Percentiles rank a stretch among this genome's conserved stretches.
These are phyloP conservation scores for Rubia peregrina DNA, from an alignment of 305 asterid genomes.

Conservation along the genomic window DNA sequence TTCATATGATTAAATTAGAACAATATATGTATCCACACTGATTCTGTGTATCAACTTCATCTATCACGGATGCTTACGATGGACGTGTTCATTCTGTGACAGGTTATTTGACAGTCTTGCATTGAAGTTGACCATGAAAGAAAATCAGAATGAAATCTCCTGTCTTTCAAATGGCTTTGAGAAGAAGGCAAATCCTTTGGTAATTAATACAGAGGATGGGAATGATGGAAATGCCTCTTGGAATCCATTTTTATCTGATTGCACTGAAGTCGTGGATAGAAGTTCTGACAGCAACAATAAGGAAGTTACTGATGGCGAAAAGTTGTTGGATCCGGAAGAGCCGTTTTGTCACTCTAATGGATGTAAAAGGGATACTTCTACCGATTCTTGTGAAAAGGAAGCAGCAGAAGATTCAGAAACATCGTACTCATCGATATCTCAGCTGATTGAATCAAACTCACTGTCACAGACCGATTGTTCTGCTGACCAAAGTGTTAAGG, in stretches of 20 bases:
- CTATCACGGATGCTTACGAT: constrained; percentile 10
- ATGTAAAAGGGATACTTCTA: background rate
- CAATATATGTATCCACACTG: constrained; percentile 5
- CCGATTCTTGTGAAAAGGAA: constrained; percentile 10
- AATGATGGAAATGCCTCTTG: constrained; percentile 11
- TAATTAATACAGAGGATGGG: constrained; percentile 5
- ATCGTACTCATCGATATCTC: constrained; percentile 5
- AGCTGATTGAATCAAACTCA: constrained; percentile 11
- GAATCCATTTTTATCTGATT: constrained; percentile 16
- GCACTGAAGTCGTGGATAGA: constrained; percentile 15
- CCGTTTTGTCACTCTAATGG: constrained; percentile 15
- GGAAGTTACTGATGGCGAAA: constrained; percentile 14
- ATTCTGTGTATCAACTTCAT: background rate
- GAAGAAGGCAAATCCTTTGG: constrained; percentile 19
- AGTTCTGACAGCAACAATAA: constrained; percentile 11
- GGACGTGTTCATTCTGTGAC: constrained; percentile 29
- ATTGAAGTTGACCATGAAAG: constrained; percentile 45
- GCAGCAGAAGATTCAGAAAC: constrained; percentile 14
- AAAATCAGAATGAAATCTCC: constrained; percentile 20
- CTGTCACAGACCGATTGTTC: background rate
- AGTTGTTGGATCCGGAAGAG: constrained; percentile 12
- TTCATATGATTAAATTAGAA: background rate
- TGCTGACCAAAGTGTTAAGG: constrained; percentile 24
- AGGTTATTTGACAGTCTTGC: constrained; percentile 39
- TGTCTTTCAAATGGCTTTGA: constrained; percentile 18